Base-by-base conservation (phyloP, 106 monocot species). In the Triglochin maritima region DNA sequence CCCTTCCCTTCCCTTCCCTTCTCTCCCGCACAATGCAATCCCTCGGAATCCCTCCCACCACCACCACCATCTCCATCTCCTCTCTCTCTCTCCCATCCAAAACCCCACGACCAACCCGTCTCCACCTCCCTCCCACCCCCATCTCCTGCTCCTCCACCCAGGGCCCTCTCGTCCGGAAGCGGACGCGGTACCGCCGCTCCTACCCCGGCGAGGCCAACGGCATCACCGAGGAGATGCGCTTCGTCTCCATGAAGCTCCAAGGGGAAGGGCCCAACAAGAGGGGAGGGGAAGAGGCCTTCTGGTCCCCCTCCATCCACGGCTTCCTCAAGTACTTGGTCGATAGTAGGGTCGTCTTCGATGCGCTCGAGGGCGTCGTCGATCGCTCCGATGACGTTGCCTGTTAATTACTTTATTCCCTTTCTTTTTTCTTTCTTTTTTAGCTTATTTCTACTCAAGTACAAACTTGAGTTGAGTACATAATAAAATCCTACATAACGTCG, bases 161-260 rank as follows among this genome's bases (percentile, higher is more conserved):
- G 65, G 61, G 29, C 44, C 77, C 70, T 3, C 80, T 80, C 56
- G 47, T 74, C 70, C 69, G 17, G 77, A 86, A 73, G 81, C 66
- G 82, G 78, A 72, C 70, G 64, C 67, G 86, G 71, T 86, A 88
- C 77, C 68, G 88, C 45, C 88, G 80, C 67, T 77, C 63, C 16
- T 82, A 79, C 69, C 96, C 96, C 6, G 96, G 96, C 41, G 96
- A 98, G 77, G 69, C 44, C 58, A 69, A 81, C 68, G 96, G 96
- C 44, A 84, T 98, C 69, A 82, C 76, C 13, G 80, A 98, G 74
- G 96, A 98, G 86, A 98, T 98, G 88, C 69, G 96, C 52, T 98
- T 98, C 82, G 91, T 98, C 65, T 80, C 91, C 80, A 98, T 98
- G 96, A 78, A 68, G 59, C 75, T 98, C 8, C 78, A 85, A 11